Percentiles rank a stretch among this genome's conserved stretches.
Conservation (phyloP, 352 stramenopile genomes). For the Pythium chondricola region DNA sequence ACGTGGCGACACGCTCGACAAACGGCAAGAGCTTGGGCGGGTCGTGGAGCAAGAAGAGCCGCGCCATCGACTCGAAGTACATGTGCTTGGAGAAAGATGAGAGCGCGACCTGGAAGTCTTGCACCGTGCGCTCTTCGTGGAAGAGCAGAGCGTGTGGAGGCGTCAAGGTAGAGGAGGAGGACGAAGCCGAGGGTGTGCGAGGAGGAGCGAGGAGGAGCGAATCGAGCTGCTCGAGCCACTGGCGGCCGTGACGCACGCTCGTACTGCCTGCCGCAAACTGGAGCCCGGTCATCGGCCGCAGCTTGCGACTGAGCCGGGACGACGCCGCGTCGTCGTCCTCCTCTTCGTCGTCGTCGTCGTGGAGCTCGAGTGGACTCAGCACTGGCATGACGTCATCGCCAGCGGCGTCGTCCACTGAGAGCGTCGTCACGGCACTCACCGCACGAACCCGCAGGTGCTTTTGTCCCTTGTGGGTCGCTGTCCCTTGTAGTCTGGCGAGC, state of each 20-base stretch:
- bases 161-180: neutral
- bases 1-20: conserved; percentile 46
- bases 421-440: conserved; percentile 40
- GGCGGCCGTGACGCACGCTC: conserved; percentile 39
- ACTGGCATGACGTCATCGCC: conserved; percentile 1
- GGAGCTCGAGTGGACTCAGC: conserved; percentile 13
- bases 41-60: conserved; percentile 73
- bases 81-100: conserved; percentile 84
- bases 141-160: conserved; percentile 72
- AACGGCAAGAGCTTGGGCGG: conserved; percentile 50
- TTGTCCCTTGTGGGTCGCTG: conserved; percentile 22
- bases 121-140: conserved; percentile 65
- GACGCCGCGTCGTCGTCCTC: conserved; percentile 19
- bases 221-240: conserved; percentile 75
- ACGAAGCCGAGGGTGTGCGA: neutral
- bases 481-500: conserved; percentile 45
- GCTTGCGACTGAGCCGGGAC: conserved; percentile 63
- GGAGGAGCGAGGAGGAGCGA: conserved; percentile 35
- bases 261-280: conserved; percentile 65
- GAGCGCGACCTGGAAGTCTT: conserved; percentile 59
- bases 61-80: conserved; percentile 81
- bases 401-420: conserved; percentile 21
- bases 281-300: conserved; percentile 74
- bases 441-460: conserved; percentile 25
- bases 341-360: conserved; percentile 8